Evolutionary conservation across 352 stramenopile species (phyloP), one percentile per base, ranked within the genome.

Genomic region (Pythium chondricola): DNA sequence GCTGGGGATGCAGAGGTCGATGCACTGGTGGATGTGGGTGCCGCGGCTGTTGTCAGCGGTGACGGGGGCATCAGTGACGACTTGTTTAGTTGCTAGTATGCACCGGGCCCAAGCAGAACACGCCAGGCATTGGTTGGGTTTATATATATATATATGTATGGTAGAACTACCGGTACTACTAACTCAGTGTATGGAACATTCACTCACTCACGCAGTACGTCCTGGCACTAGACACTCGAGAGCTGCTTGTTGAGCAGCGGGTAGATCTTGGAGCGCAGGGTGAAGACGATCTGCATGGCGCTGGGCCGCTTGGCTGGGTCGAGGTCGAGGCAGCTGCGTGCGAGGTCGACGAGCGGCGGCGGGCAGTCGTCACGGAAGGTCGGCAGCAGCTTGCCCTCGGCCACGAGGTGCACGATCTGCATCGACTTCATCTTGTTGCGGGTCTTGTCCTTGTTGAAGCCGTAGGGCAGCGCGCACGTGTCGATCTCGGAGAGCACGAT

Each of bases 321-420:
- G 24, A 89, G 61, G 43, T 73, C 72, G 20, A 89, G 53, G 37
- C 80, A 89, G 24, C 67, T 64, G 21, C 76, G 61, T 0, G 77
- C 80, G 11, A 92, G 47, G 16, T 67, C 62, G 6, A 80, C 62
- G 44, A 92, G 62, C 26, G 65, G 58, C 1, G 65, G 21, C 0
- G 77, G 77, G 42, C 73, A 86, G 21, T 83, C 69, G 11, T 87
- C 74, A 2, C 74, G 71, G 49, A 89, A 92, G 10, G 63, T 85
- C 25, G 77, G 77, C 22, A 87, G 55, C 48, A 92, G 47, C 57
- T 88, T 84, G 14, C 80, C 80, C 24, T 89, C 74, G 1, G 79
- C 75, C 24, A 91, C 77, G 20, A 86, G 63, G 31, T 91, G 79
- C n/a, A 91, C 76, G 41, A 90, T 85, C 58, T 89, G 78, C 73